phyloP scores from a whole-genome alignment of 169 alveolate species.

The Perkinsus chesapeaki region DNA sequence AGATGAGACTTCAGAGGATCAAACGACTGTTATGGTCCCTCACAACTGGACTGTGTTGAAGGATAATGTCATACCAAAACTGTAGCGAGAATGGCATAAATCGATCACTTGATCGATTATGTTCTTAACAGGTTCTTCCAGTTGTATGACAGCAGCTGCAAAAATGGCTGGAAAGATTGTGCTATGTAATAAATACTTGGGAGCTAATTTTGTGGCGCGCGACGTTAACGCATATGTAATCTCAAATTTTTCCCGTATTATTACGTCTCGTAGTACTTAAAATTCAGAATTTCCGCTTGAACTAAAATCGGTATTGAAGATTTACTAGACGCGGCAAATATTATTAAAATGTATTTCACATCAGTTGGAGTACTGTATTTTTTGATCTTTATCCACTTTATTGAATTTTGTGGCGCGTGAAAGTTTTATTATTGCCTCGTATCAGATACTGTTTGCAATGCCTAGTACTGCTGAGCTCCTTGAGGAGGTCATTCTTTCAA shows the following conservation, averaged over 20 bases:
- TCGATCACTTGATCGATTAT: not conserved
- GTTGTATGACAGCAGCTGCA: slow-evolving; percentile 34
- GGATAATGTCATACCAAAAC: slow-evolving; percentile 66
- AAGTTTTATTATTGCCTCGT: no score
- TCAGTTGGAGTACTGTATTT: no score
- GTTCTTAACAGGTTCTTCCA: slow-evolving; percentile 21
- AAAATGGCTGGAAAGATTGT: slow-evolving; percentile 26
- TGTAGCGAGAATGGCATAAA: not conserved
- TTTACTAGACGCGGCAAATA: no score
- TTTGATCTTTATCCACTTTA: no score
- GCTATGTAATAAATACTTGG: slow-evolving; percentile 49
- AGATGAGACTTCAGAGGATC: slow-evolving; percentile 86
- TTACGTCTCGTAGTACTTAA: no score
- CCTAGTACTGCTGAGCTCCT: slow-evolving; percentile 70
- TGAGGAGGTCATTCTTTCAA: slow-evolving; percentile 77
- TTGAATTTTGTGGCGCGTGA: no score
- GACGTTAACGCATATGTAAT: not conserved
- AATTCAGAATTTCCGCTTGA: no score
- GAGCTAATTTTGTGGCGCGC: slow-evolving; percentile 28
- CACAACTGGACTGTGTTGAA: slow-evolving; percentile 77
- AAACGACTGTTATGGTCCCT: slow-evolving; percentile 81
- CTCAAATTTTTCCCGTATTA: no score
- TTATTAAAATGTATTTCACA: no score
- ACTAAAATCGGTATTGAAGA: no score
- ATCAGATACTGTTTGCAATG: slow-evolving; percentile 53